Conservation (phyloP, 2,329 filamentous ascomycete species). For the Madurella fahalii region DNA sequence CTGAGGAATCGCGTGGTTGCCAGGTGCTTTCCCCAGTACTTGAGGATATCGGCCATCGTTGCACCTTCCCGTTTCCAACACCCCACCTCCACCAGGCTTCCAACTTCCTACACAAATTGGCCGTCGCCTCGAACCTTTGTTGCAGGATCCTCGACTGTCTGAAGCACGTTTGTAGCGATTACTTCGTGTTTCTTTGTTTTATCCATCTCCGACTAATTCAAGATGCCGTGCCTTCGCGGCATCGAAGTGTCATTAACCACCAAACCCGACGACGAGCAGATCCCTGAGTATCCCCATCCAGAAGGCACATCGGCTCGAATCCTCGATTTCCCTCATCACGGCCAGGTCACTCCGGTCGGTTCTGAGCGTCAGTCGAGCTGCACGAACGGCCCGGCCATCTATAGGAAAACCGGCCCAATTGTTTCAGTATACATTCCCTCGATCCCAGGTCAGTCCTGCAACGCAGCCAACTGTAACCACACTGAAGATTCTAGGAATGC, state of each 20-base stretch:
- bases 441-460: conserved; percentile 40
- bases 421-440: conserved; percentile 57
- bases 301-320: conserved; percentile 42
- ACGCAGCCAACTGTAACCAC: not conserved
- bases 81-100: no score
- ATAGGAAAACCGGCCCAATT: conserved; percentile 36
- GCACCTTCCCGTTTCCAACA: not conserved
- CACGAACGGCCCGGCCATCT: not conserved
- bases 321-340: not conserved
- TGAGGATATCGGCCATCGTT: no score
- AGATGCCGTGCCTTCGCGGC: conserved; percentile 49
- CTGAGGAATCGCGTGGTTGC: no score
- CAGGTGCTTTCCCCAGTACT: no score
- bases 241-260: conserved; percentile 44
- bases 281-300: conserved; percentile 54
- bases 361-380: not conserved
- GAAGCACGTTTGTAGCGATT: no score
- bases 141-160: no score
- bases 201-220: not conserved
- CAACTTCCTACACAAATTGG: no score
- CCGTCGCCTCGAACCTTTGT: no score
- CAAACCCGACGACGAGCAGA: conserved; percentile 33
- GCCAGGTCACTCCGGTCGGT: not conserved
- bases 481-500: conserved; percentile 37
- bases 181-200: not conserved